Conservation (phyloP, 371 early-diverging fungal species). For the Mucor indicus region DNA sequence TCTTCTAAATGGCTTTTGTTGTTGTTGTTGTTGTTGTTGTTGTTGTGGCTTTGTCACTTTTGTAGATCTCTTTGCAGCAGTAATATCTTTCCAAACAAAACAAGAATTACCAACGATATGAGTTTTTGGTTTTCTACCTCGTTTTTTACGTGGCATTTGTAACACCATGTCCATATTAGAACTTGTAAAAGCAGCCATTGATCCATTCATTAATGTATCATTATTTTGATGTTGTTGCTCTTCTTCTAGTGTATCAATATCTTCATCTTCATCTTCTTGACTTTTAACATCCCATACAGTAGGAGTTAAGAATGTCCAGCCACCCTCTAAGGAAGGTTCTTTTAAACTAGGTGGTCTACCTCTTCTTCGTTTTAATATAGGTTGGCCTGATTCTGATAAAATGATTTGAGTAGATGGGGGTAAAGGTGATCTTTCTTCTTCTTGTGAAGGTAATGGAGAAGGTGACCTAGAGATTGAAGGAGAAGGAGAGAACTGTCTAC, state of each 20-base stretch:
- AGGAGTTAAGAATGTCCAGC: slow-evolving; percentile 47
- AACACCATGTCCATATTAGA: slow-evolving; percentile 38
- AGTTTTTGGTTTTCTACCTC: slow-evolving; percentile 48
- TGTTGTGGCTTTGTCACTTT: too few species aligned
- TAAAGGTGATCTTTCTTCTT: slow-evolving; percentile 2
- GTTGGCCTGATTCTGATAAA: slow-evolving; percentile 28
- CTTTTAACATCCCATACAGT: slow-evolving; percentile 42
- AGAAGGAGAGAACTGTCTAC: background rate
- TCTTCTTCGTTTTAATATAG: slow-evolving; percentile 42
- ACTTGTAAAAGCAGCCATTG: slow-evolving; percentile 42
- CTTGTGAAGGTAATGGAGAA: slow-evolving; percentile 1
- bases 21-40: too few species aligned
- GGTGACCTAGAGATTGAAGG: background rate
- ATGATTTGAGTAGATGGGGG: slow-evolving; percentile 30
- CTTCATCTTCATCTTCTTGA: slow-evolving; percentile 1
- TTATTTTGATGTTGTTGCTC: background rate
- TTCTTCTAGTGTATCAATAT: background rate
- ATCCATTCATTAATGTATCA: slow-evolving; percentile 14
- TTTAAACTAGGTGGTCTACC: slow-evolving; percentile 39
- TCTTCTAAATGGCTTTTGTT: too few species aligned
- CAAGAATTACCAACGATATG: slow-evolving; percentile 50
- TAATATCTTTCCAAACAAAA: slow-evolving; percentile 43
- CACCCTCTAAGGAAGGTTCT: slow-evolving; percentile 30
- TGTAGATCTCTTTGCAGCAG: background rate
- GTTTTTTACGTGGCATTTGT: slow-evolving; percentile 41